Evolutionary conservation across 495 filamentous ascomycete species (phyloP), one percentile per base, ranked within the genome.

Genomic region (Xylaria scruposa): DNA sequence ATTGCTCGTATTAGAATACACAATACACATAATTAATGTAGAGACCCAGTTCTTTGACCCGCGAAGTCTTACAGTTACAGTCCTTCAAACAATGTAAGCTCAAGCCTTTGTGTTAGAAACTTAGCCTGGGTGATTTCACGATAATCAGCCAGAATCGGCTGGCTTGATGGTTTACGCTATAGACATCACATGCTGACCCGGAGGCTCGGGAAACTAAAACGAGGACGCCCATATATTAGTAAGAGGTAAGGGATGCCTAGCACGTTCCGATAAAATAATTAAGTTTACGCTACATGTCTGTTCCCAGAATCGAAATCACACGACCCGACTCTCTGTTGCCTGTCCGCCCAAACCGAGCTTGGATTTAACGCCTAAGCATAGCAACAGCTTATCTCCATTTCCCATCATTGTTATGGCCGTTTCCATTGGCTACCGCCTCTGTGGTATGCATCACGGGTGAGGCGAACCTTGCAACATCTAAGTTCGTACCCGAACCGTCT

Each of bases 1-100:
- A 47, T 60, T 49, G 15, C 33, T 17, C 60, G 7, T 54, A 29
- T 40, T 66, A 73, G 49, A 73, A 54, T 71, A 62, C 33, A 62
- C 13, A 73, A 54, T 71, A 62, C 21, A 62, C 7, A 73, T 54
- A 76, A 70, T 75, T 75, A 71, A 73, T 73, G 62, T 61, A 75
- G 73, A 77, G 69, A 73, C 68, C 54, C 31, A 69, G n/a, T 53
- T 70, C 6, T 7, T 64, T 42, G n/a, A 33, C 38, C 24, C 15
- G n/a, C 33, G 31, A 63, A 19, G 64, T 64, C 24, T 70, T 33
- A 64, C 31, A 29, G 38, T 56, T 49, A 33, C 26, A 15, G 24
- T 56, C 56, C 2, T 3, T 29, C 21, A 5, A 60, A 10, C 31
- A 67, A 40, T 17, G 21, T 67, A 6, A 33, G 33, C 31, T 53